phyloP scores from a whole-genome alignment of 129 eudicot species.

The Gnaphalium uliginosum region DNA sequence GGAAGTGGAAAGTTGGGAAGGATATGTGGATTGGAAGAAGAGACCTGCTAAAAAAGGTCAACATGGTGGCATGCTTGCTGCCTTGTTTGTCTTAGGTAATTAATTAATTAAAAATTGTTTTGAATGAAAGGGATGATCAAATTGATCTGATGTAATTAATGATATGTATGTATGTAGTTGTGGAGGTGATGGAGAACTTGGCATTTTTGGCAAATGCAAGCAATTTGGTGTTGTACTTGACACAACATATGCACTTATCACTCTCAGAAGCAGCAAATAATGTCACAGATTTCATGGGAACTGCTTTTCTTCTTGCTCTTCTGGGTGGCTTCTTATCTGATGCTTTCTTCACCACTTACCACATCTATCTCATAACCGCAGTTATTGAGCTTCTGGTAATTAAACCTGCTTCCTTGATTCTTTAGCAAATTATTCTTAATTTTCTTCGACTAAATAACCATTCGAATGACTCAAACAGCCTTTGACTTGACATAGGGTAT shows the following conservation, averaged over 20 bases:
- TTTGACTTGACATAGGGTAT: too few relatives aligned
- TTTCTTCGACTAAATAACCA: too few relatives aligned
- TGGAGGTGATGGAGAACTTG: conserved; percentile 88
- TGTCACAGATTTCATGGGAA: conserved; percentile 93
- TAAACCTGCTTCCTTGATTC: background rate
- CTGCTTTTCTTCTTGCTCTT: conserved; percentile 87
- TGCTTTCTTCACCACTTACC: conserved; percentile 70
- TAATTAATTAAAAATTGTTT: too few relatives aligned
- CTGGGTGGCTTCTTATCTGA: conserved; percentile 93
- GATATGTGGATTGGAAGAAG: conserved; percentile 84
- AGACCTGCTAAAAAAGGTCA: conserved; percentile 60
- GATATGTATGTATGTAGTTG: conserved; percentile 31
- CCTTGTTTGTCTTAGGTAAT: conserved; percentile 81
- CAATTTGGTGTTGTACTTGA: conserved; percentile 77
- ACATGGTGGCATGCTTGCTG: conserved; percentile 91
- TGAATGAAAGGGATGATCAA: too few relatives aligned
- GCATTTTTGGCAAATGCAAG: conserved; percentile 89
- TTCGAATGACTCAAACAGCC: too few relatives aligned
- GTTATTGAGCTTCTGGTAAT: conserved; percentile 60
- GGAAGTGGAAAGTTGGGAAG: conserved; percentile 84
- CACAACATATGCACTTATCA: conserved; percentile 68
- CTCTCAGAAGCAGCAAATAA: conserved; percentile 68
- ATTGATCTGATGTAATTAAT: too few relatives aligned
- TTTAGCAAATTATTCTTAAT: background rate
- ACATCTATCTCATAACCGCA: conserved; percentile 61